Conservation (phyloP, 305 asterid species). For the Fraxinus sp. region DNA sequence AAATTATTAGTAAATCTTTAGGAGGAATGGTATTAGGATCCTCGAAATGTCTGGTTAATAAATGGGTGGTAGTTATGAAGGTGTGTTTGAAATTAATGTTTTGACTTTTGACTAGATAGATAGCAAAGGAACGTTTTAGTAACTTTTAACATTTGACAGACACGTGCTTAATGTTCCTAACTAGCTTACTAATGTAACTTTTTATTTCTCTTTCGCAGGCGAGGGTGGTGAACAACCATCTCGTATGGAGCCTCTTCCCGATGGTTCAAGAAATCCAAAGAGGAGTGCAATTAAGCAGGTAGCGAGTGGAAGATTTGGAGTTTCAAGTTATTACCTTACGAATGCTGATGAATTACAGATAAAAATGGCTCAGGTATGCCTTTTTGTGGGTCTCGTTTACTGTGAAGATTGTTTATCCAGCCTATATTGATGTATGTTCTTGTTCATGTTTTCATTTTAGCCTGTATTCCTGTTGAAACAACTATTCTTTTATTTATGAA, state of each 20-base stretch:
- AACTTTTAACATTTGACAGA: not conserved
- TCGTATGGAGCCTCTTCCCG: slow-evolving; percentile 90
- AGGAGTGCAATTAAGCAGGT: slow-evolving; percentile 99
- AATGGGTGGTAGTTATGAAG: not conserved
- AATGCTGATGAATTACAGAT: slow-evolving; percentile 95
- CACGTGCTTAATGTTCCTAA: not conserved
- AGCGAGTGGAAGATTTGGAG: slow-evolving; percentile 99
- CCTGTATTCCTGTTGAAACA: slow-evolving; percentile 33
- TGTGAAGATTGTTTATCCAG: slow-evolving; percentile 13
- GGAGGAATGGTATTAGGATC: not conserved
- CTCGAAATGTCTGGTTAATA: not conserved
- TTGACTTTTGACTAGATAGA: not conserved
- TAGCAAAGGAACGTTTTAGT: not conserved
- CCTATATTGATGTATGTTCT: slow-evolving; percentile 8
- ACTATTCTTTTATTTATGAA: slow-evolving; percentile 45
- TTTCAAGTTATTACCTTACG: slow-evolving; percentile 91
- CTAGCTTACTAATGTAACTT: not conserved
- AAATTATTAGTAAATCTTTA: not conserved
- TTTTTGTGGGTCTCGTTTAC: slow-evolving; percentile 2
- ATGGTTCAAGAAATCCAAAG: slow-evolving; percentile 85
- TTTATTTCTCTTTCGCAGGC: slow-evolving; percentile 35
- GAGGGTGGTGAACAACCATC: slow-evolving; percentile 99
- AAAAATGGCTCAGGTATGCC: slow-evolving; percentile 95
- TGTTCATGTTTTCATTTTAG: slow-evolving; percentile 25
- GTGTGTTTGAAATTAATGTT: not conserved